phyloP scores from a whole-genome alignment of 1,284 basidiomycete genomes.

The Farysia itapuensis region DNA sequence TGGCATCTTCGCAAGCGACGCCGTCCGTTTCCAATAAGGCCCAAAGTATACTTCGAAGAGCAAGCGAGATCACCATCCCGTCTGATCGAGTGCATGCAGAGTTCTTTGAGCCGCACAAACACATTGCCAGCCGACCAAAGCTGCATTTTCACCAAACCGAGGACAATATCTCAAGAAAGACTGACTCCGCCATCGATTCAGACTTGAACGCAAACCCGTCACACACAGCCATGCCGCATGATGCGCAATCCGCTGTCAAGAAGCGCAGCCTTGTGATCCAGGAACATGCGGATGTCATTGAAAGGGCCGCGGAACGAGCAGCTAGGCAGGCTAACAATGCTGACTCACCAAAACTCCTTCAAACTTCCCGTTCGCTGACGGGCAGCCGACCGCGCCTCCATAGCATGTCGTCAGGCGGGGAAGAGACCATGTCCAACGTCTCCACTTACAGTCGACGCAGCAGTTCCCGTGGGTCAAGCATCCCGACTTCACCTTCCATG shows the following conservation, averaged over 20 bases:
- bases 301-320: slow-evolving; percentile 33
- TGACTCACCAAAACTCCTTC: no score
- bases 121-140: background rate
- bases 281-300: slow-evolving; percentile 30
- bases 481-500: slow-evolving; percentile 15
- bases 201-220: no score
- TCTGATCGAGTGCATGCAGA: background rate
- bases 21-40: background rate
- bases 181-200: background rate
- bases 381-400: slow-evolving; percentile 7
- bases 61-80: slow-evolving; percentile 1
- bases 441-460: slow-evolving; percentile 28
- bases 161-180: background rate
- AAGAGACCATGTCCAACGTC: slow-evolving; percentile 29
- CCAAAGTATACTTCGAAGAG: slow-evolving; percentile 30
- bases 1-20: background rate
- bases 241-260: slow-evolving; percentile 5
- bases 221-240: no score
- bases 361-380: no score
- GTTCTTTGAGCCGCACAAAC: background rate
- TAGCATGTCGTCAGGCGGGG: slow-evolving; percentile 32
- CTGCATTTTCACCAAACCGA: no score
- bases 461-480: slow-evolving; percentile 18
- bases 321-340: slow-evolving; percentile 13
- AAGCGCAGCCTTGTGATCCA: slow-evolving; percentile 38